Evolutionary conservation across 768 basidiomycete species (phyloP).

Genomic region (Trametes elegans): DNA sequence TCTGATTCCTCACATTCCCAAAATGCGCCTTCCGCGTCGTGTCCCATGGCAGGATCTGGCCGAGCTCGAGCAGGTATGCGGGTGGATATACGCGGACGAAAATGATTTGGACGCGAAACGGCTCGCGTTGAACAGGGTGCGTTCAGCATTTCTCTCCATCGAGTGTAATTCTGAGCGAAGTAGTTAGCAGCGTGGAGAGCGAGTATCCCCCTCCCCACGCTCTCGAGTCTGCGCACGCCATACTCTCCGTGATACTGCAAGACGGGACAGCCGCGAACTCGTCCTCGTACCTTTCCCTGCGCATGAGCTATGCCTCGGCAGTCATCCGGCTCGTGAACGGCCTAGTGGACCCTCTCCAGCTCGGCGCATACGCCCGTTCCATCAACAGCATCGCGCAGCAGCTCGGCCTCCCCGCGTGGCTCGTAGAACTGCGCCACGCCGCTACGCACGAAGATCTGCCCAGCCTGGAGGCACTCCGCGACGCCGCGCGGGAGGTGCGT

Average conservation of each 20-base stretch:
- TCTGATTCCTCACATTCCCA: background rate
- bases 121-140: slow-evolving; percentile 63
- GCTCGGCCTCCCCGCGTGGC: slow-evolving; percentile 81
- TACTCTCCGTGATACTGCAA: slow-evolving; percentile 58
- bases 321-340: slow-evolving; percentile 92
- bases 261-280: slow-evolving; percentile 36
- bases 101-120: slow-evolving; percentile 53
- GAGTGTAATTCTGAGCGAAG: background rate
- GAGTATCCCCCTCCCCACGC: slow-evolving; percentile 75
- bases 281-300: slow-evolving; percentile 44
- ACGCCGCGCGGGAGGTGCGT: slow-evolving; percentile 69
- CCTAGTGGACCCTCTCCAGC: slow-evolving; percentile 91
- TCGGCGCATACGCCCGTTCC: slow-evolving; percentile 84
- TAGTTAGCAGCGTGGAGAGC: slow-evolving; percentile 81
- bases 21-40: slow-evolving; percentile 73
- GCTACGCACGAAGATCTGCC: slow-evolving; percentile 96
- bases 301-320: slow-evolving; percentile 79
- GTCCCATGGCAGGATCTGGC: slow-evolving; percentile 71
- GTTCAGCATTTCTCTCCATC: slow-evolving; percentile 17
- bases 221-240: slow-evolving; percentile 65
- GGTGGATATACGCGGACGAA: slow-evolving; percentile 72
- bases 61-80: slow-evolving; percentile 75
- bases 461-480: slow-evolving; percentile 71
- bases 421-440: slow-evolving; percentile 92
- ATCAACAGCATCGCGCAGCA: slow-evolving; percentile 87